Percentiles rank a stretch among this genome's conserved stretches.
Evolutionary conservation across 108 stramenopile genomes (phyloP).

Genomic region (Stephanodiscus triporus): DNA sequence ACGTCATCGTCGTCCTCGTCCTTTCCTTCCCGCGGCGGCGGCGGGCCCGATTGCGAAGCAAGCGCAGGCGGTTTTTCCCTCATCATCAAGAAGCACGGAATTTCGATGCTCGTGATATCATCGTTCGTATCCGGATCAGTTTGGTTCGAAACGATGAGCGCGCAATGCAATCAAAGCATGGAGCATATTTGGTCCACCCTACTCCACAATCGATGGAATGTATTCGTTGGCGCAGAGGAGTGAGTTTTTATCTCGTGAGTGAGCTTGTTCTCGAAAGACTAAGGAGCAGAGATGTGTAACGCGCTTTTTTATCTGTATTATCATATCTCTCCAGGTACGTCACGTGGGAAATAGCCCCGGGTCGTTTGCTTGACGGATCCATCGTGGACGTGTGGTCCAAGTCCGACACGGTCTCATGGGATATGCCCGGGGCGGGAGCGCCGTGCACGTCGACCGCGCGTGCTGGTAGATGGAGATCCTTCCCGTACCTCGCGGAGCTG

Average conservation of each 20-base stretch:
- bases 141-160: slow-evolving; percentile 77
- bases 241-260: slow-evolving; percentile 46
- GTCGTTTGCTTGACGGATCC: slow-evolving; percentile 73
- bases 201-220: slow-evolving; percentile 88
- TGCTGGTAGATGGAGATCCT: slow-evolving; percentile 86
- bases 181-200: slow-evolving; percentile 76
- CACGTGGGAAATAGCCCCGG: slow-evolving; percentile 91
- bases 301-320: background rate
- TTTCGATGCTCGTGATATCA: slow-evolving; percentile 47
- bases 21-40: background rate
- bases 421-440: slow-evolving; percentile 81
- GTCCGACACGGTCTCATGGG: slow-evolving; percentile 64
- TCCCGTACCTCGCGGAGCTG: slow-evolving; percentile 79
- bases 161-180: slow-evolving; percentile 66
- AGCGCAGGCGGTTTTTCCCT: background rate
- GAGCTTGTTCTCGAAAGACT: too few species aligned
- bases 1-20: too few species aligned
- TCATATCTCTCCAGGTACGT: slow-evolving; percentile 55
- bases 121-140: slow-evolving; percentile 64
- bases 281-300: too few species aligned
- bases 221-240: slow-evolving; percentile 88
- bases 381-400: slow-evolving; percentile 86
- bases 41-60: background rate
- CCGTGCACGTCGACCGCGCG: slow-evolving; percentile 82
- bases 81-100: slow-evolving; percentile 4